Base-by-base conservation (phyloP, 176 grass and related monocot species). In the Olyra latifolia region DNA sequence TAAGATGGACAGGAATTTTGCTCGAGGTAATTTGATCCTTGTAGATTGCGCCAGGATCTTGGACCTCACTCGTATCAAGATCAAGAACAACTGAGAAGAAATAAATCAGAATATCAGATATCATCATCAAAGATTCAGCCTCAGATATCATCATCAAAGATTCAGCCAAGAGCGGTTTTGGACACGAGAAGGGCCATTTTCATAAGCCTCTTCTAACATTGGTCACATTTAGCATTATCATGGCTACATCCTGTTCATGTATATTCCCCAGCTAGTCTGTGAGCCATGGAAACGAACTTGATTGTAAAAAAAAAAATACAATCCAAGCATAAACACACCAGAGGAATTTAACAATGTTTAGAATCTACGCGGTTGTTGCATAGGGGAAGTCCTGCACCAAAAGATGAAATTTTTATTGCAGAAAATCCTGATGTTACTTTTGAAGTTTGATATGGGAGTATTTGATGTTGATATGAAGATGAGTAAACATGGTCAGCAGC, bases 1-100 rank as follows among this genome's bases (percentile, higher is more conserved):
- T 15, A 35, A 83, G 40, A 78, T 24, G 30, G 41, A 70, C 84
- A 57, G 70, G 80, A 48, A 80, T 63, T 42, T 87, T 82, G 49
- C 55, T 84, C 19, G 66, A 65, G 25, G 73, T 19, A 63, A 77
- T 61, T 54, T 68, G 25, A 4, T 69, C 66, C 62, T 50, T 54
- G 71, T 49, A 29, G 46, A 48, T 32, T 11, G 29, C 30, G 65
- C 16, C 76, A 58, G 8, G 8, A 40, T n/a, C 39, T 43, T 10
- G 49, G 63, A 62, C 25, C 27, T 47, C 58, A 61, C 16, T n/a
- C 5, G 13, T 16, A 10, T 74, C 11, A 27, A 44, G 22, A 32
- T 60, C 16, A 84, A 83, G 66, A 20, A 87, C 58, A 70, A 87
- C 61, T 86, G 59, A 45, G 16, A 40, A 20, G 27, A 28, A 54